Evolutionary conservation across 2,329 filamentous ascomycete genomes (phyloP), one percentile per base, ranked within the genome.

Genomic region (Metarhizium sp.): DNA sequence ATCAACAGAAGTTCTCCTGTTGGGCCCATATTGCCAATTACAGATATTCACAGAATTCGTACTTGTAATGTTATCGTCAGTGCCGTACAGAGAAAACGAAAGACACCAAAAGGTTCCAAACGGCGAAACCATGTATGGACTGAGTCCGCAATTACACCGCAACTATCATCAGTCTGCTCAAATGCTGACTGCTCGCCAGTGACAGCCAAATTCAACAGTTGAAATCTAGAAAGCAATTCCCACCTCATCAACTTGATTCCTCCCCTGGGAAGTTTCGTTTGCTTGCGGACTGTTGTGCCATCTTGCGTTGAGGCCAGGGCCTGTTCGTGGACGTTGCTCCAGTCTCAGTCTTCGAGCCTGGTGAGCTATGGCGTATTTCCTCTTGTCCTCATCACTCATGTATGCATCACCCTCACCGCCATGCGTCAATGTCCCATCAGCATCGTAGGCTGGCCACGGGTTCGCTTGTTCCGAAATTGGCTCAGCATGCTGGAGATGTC

Each of bases 351-450:
- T 65, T 62, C 79, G 78, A 55, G 70, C 77, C 46, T 78, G 77
- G 65, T 87, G 87, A 2, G 85, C 84, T 63, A 88, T 79, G 63
- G 84, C 79, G 66, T 91, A 89, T 64, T 90, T 87, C 59, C 79
- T 80, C 40, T 83, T 80, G 64, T 92, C 88, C 67, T 94, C 88
- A 6, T 87, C 84, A 59, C 82, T 82, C 81, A 95, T 88, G 63
- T 92, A 82, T 63, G 80, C 87, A 63, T 92, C 87, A 34, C 90
- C 76, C 0, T 82, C 85, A 61, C 29, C 46, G 6, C 38, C 54
- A 5, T 11, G 25, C 6, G 45, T 14, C 14, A 48, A 14, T 30
- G 25, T 6, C 25, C 25, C 45, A 4, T 48, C 25, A 4, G 6
- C 20, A 30, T 48, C 18, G 11, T 20, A 14, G 16, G 42, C n/a